phyloP scores from a whole-genome alignment of 345 rosid species.

The Anacardium occidentale region DNA sequence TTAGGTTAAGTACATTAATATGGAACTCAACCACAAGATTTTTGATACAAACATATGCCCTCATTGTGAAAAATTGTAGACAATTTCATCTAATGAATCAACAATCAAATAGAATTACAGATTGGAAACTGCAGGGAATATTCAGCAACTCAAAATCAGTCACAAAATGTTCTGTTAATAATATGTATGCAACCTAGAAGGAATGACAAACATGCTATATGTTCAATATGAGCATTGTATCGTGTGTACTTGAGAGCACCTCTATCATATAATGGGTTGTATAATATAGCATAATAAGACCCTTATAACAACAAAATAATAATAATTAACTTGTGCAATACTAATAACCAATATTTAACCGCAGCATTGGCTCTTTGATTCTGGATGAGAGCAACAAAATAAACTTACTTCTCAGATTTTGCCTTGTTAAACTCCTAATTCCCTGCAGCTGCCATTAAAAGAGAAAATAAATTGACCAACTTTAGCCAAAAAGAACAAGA shows the following conservation, averaged over 20 bases:
- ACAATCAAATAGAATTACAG: too few species aligned
- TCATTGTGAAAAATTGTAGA: too few species aligned
- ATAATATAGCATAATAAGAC: background rate
- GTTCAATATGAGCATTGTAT: background rate
- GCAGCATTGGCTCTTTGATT: background rate
- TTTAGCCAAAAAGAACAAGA: background rate
- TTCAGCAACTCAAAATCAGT: background rate
- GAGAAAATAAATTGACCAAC: background rate
- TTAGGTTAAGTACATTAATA: background rate
- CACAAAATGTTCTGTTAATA: background rate
- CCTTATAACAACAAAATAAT: too few species aligned
- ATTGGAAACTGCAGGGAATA: background rate
- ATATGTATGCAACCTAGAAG: background rate
- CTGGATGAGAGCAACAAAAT: background rate
- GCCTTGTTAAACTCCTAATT: conserved; percentile 4
- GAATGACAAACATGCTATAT: background rate
- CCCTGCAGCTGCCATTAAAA: conserved; percentile 16
- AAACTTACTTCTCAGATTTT: background rate
- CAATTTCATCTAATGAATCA: too few species aligned
- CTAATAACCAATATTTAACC: background rate
- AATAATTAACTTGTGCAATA: background rate
- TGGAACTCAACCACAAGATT: background rate
- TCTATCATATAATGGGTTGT: background rate
- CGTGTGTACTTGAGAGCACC: background rate
- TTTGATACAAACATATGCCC: background rate